Evolutionary conservation across 306 rosid species (phyloP).

Genomic region (Dryas octopetala): DNA sequence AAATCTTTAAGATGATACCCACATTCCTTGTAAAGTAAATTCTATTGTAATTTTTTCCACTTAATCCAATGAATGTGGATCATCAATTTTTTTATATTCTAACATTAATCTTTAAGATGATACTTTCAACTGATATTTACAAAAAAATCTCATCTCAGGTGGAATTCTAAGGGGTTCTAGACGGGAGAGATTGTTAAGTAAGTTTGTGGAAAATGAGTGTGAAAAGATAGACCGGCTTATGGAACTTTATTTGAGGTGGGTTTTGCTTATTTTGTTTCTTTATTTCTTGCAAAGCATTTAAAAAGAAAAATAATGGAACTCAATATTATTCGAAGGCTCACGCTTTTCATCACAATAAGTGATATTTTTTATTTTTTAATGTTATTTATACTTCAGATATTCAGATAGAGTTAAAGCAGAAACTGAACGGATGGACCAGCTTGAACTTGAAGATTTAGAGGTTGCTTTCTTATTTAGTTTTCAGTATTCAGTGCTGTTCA

Average conservation of each 20-base stretch:
- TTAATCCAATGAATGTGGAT: too few relatives aligned
- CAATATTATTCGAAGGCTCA: background rate
- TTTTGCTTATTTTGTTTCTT: constrained; percentile 23
- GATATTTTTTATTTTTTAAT: background rate
- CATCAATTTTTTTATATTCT: too few relatives aligned
- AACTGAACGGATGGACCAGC: constrained; percentile 60
- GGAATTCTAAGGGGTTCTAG: constrained; percentile 94
- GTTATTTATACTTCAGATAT: constrained; percentile 49
- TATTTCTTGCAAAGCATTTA: background rate
- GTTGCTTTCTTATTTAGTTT: constrained; percentile 34
- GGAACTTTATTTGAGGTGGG: constrained; percentile 89
- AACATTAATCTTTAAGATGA: background rate
- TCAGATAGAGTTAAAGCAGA: constrained; percentile 81
- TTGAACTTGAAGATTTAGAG: constrained; percentile 87
- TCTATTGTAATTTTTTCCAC: too few relatives aligned
- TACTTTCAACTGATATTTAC: constrained; percentile 24
- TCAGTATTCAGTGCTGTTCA: background rate
- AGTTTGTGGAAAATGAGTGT: constrained; percentile 88
- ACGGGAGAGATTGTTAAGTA: constrained; percentile 86
- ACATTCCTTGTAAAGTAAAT: too few relatives aligned
- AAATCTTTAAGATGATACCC: too few relatives aligned
- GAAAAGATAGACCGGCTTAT: constrained; percentile 94
- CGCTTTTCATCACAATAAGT: background rate
- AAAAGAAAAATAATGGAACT: background rate
- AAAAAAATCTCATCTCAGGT: constrained; percentile 50